A percentile compares a stretch with the other conserved stretches of the same genome.
These are phyloP conservation scores for Penicillium sclerotiorum DNA, from an alignment of 2,329 filamentous ascomycete species.

Conservation along the genomic window DNA sequence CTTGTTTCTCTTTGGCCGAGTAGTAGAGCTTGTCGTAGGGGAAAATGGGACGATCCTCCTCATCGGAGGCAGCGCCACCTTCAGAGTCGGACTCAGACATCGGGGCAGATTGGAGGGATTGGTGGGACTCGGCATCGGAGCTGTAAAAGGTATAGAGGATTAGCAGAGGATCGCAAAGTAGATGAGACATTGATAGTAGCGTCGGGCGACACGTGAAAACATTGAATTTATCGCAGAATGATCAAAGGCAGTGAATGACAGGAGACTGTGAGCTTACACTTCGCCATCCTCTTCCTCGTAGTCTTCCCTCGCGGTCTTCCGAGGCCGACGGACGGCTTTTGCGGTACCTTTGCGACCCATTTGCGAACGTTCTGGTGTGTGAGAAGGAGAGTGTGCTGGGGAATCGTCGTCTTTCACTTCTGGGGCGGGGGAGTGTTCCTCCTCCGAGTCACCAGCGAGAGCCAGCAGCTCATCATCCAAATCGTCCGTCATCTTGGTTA, in stretches of 20 bases:
- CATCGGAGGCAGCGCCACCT: slow-evolving; percentile 58
- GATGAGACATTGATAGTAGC: too few species aligned
- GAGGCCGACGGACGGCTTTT: slow-evolving; percentile 42
- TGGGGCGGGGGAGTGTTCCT: slow-evolving; percentile 57
- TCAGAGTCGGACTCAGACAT: slow-evolving; percentile 93
- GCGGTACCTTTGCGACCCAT: slow-evolving; percentile 53
- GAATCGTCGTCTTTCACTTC: slow-evolving; percentile 59
- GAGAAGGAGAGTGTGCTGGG: slow-evolving; percentile 55
- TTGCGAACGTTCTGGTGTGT: slow-evolving; percentile 42
- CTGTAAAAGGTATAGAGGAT: slow-evolving; percentile 53
- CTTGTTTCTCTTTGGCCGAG: slow-evolving; percentile 70
- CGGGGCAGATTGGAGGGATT: slow-evolving; percentile 77
- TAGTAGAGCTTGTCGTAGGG: slow-evolving; percentile 86
- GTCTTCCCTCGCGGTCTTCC: slow-evolving; percentile 58
- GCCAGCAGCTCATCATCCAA: slow-evolving; percentile 93
- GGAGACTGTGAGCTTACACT: slow-evolving; percentile 71
- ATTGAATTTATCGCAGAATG: too few species aligned
- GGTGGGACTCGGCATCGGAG: slow-evolving; percentile 68
- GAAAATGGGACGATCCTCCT: slow-evolving; percentile 60
- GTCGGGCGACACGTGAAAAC: too few species aligned
- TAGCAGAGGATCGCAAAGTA: neutral
- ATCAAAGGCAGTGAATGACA: too few species aligned
- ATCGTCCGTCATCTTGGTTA: slow-evolving; percentile 70
- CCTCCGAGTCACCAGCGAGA: slow-evolving; percentile 72
- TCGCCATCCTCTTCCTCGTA: slow-evolving; percentile 72